Percentiles rank a stretch among this genome's conserved stretches.
Conservation (phyloP, 1,284 basidiomycete genomes). For the Cryptococcus amylolentus region DNA sequence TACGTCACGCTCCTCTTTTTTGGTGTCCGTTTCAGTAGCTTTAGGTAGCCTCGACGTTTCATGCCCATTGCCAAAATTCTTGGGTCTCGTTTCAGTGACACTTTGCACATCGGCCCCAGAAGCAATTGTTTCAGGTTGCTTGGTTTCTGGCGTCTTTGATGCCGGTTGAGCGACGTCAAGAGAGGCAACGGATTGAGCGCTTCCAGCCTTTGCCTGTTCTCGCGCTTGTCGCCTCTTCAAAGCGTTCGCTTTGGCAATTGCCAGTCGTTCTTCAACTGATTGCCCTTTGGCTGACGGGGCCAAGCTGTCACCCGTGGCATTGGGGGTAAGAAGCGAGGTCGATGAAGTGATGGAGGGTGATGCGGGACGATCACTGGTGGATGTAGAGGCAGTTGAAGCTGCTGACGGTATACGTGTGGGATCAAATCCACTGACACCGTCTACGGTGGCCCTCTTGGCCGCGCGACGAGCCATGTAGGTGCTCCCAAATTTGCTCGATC, state of each 20-base stretch:
- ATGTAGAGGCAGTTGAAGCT: slow-evolving; percentile 6
- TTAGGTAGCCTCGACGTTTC: no score
- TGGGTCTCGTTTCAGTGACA: no score
- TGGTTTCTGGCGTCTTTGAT: no score
- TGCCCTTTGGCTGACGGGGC: slow-evolving; percentile 21
- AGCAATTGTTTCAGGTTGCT: no score
- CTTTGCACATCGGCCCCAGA: no score
- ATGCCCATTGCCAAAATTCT: no score
- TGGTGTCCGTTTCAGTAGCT: not conserved
- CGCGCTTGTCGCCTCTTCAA: slow-evolving; percentile 37
- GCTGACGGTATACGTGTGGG: slow-evolving; percentile 8
- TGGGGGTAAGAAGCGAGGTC: slow-evolving; percentile 24
- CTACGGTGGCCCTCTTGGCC: slow-evolving; percentile 19
- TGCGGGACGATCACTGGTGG: slow-evolving; percentile 7
- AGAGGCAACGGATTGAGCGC: not conserved
- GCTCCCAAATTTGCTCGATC: slow-evolving; percentile 11
- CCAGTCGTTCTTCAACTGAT: slow-evolving; percentile 37
- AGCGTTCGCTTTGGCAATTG: slow-evolving; percentile 43
- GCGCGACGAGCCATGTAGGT: slow-evolving; percentile 19
- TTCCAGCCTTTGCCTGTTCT: slow-evolving; percentile 28
- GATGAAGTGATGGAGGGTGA: slow-evolving; percentile 25
- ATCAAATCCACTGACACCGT: slow-evolving; percentile 14
- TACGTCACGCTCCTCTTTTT: not conserved
- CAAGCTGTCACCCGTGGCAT: slow-evolving; percentile 26
- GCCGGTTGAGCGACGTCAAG: not conserved